Base-by-base conservation (phyloP, 1,284 basidiomycete genomes). In the Tausonia pullulans region DNA sequence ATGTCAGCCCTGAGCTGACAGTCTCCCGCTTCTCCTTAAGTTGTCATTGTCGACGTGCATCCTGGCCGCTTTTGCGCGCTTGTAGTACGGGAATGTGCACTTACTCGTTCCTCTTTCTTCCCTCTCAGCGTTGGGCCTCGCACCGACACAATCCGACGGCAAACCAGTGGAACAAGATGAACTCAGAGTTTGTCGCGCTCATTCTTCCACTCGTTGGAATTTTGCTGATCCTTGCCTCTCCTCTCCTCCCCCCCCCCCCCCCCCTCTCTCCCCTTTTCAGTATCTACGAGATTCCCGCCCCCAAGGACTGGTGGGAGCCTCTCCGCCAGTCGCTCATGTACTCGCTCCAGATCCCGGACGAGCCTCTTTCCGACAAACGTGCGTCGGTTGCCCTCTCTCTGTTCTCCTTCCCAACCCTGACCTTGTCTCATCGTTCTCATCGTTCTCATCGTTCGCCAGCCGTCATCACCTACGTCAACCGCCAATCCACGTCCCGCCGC, bases 11-110 rank as follows among this genome's bases (percentile, higher is more conserved):
- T 27, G 27, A 27, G 27, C 27, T 27, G 27, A 27, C 27, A 27
- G 27, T 27, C 27, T 27, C 27, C 27, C 27, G 27, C 27, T 27
- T 27, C 27, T 27, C 27, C 27, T 27, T 27, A 27, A 64, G 64
- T 61, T 4, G 59, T 65, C 27, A 46, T 65, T 27, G 59, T 61
- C 43, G 64, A 65, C 39, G 64, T 61, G 43, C 48, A 59, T 51
- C 3, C 41, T 45, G 2, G 5, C 16, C 7, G 11, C 27, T 11
- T 8, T 59, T 8, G n/a, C 39, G 9, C 5, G 27, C 39, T 10
- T 10, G 6, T 11, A 14, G 39, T 40, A 56, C 27, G 27, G 27
- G 27, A 27, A 27, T 27, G 27, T 2, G 52, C 41, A 49, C 56
- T 8, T 5, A 44, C 43, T 45, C 27, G 27, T n/a, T 13, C 10